Evolutionary conservation across 495 filamentous ascomycete species (phyloP).

Genomic region (Talaromyces stipitatus): DNA sequence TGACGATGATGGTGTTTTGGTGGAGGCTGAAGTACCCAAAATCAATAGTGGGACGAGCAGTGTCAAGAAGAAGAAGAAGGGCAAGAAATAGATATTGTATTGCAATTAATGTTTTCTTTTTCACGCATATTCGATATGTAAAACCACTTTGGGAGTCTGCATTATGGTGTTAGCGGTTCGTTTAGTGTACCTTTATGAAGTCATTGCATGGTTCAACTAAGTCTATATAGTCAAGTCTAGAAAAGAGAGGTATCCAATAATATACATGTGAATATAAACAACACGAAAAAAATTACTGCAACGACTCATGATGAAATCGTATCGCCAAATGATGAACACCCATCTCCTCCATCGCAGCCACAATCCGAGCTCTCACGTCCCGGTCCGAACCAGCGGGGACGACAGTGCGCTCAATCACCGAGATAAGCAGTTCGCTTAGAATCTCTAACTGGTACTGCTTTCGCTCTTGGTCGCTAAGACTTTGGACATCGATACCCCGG

Average conservation of each 20-base stretch:
- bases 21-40: slow-evolving; percentile 61
- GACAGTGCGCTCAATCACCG: slow-evolving; percentile 40
- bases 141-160: background rate
- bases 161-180: background rate
- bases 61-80: slow-evolving; percentile 66
- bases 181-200: background rate
- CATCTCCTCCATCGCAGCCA: slow-evolving; percentile 47
- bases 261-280: slow-evolving; percentile 2
- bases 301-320: slow-evolving; percentile 4
- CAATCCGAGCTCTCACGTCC: slow-evolving; percentile 33
- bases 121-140: background rate
- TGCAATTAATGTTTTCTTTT: slow-evolving; percentile 8
- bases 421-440: slow-evolving; percentile 41
- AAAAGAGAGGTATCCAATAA: slow-evolving; percentile 1
- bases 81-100: slow-evolving; percentile 56
- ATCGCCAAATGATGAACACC: slow-evolving; percentile 30
- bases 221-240: background rate
- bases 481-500: slow-evolving; percentile 25
- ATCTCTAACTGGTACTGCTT: slow-evolving; percentile 43
- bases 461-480: slow-evolving; percentile 32
- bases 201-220: background rate
- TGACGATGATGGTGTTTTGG: slow-evolving; percentile 81
- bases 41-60: slow-evolving; percentile 30
- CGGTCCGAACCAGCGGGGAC: slow-evolving; percentile 13
- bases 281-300: background rate